Conservation (phyloP, 768 basidiomycete genomes). For the Cyathus striatus region DNA sequence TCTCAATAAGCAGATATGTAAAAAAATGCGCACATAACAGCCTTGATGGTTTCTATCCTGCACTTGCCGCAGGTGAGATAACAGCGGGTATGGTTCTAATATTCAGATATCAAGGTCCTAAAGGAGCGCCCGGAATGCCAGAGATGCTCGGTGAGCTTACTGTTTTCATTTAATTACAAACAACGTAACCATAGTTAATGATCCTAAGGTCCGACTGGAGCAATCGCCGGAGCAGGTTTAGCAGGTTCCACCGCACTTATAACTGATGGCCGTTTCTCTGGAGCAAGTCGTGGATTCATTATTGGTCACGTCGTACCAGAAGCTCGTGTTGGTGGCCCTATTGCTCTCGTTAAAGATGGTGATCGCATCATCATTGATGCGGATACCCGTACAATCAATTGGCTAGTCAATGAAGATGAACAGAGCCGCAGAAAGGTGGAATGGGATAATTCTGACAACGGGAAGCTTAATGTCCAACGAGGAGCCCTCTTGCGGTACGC, state of each 20-base stretch:
- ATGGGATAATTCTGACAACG: constrained; percentile 69
- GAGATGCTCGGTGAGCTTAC: constrained; percentile 47
- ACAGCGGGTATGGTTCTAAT: constrained; percentile 72
- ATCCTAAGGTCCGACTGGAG: constrained; percentile 65
- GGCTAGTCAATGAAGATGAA: constrained; percentile 68
- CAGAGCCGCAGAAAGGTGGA: constrained; percentile 51
- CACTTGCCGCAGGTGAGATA: constrained; percentile 71
- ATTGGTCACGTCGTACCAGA: constrained; percentile 56
- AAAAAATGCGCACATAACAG: constrained; percentile 25
- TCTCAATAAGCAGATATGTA: background rate
- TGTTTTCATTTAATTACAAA: background rate
- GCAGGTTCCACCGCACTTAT: constrained; percentile 75
- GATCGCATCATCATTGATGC: constrained; percentile 76
- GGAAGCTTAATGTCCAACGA: constrained; percentile 60
- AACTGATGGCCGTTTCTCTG: constrained; percentile 88
- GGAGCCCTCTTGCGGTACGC: constrained; percentile 80
- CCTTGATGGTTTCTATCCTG: constrained; percentile 66
- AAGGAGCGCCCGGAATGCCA: constrained; percentile 91
- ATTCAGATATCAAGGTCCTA: constrained; percentile 86
- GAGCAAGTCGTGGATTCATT: constrained; percentile 58
- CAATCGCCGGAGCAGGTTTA: constrained; percentile 81
- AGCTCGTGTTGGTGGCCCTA: constrained; percentile 79
- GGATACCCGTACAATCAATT: constrained; percentile 57
- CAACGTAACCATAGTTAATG: background rate
- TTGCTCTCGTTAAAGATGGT: constrained; percentile 82